Percentiles rank a stretch among this genome's conserved stretches.
Evolutionary conservation across 1,284 basidiomycete genomes (phyloP).

Genomic region (Moniliophthora roreri): DNA sequence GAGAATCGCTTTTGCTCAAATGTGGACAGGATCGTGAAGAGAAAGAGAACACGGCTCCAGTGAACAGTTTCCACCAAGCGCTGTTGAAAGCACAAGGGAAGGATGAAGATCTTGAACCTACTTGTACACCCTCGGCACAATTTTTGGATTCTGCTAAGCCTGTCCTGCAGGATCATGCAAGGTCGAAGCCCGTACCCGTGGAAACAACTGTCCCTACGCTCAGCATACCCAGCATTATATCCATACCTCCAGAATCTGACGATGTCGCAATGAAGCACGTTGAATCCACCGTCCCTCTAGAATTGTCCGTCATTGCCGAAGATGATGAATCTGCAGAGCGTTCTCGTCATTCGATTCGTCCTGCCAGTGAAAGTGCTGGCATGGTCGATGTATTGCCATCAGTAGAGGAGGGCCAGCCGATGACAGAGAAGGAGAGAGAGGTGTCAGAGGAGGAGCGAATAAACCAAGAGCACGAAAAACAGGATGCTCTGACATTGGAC

Average conservation of each 20-base stretch:
- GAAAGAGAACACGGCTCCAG: constrained; percentile 43
- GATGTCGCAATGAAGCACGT: not conserved
- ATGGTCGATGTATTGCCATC: not conserved
- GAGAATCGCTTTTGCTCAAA: constrained; percentile 3
- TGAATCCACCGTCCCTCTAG: constrained; percentile 13
- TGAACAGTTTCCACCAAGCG: constrained; percentile 51
- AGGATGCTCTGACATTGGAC: not conserved
- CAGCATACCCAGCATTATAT: not conserved
- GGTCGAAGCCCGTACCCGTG: too few relatives aligned
- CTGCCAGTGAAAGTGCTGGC: not conserved
- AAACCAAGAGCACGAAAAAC: not conserved
- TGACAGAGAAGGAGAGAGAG: not conserved
- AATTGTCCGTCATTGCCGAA: constrained; percentile 71
- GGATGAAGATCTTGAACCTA: constrained; percentile 8
- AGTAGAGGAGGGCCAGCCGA: not conserved
- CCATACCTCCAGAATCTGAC: not conserved
- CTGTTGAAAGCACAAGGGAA: constrained; percentile 40
- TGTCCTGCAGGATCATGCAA: too few relatives aligned
- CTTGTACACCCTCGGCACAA: not conserved
- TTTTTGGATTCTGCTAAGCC: not conserved
- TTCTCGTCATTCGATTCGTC: constrained; percentile 26
- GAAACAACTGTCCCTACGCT: too few relatives aligned
- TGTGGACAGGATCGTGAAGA: constrained; percentile 29
- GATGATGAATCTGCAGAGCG: constrained; percentile 59
- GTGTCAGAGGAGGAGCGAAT: not conserved